Percentiles rank a stretch among this genome's conserved stretches.
Evolutionary conservation across 352 stramenopile genomes (phyloP).

Genomic region (Globisporangium orthogonon): DNA sequence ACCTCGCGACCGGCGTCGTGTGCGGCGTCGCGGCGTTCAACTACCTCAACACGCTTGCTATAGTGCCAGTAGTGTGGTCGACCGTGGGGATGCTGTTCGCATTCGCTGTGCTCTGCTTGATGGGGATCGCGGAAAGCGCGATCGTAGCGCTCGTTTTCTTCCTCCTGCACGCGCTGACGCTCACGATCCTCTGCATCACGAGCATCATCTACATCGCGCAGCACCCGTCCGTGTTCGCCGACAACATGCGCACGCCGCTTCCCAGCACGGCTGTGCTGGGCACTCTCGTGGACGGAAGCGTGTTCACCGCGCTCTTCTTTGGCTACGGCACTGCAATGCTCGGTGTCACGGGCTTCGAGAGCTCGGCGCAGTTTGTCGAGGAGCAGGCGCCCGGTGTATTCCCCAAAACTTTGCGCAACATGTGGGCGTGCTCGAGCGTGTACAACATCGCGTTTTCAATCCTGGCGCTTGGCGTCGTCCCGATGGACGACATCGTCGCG

Average conservation of each 20-base stretch:
- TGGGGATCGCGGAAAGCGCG: conserved; percentile 76
- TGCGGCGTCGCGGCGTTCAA: conserved; percentile 56
- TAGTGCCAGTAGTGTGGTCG: conserved; percentile 33
- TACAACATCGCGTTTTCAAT: conserved; percentile 78
- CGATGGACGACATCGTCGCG: conserved; percentile 46
- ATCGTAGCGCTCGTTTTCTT: conserved; percentile 74
- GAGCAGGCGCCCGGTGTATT: conserved; percentile 77
- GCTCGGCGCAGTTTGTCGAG: conserved; percentile 79
- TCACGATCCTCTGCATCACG: conserved; percentile 42
- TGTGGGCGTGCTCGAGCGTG: conserved; percentile 68
- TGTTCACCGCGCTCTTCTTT: conserved; percentile 41
- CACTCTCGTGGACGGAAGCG: conserved; percentile 14
- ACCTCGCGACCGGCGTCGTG: conserved; percentile 73
- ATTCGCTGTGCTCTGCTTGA: conserved; percentile 65
- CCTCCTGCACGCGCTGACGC: conserved; percentile 52
- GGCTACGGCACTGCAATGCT: conserved; percentile 65
- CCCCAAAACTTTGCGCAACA: conserved; percentile 74
- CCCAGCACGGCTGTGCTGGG: conserved; percentile 29
- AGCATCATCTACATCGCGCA: conserved; percentile 44
- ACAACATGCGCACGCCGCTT: conserved; percentile 46
- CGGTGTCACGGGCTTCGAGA: conserved; percentile 83
- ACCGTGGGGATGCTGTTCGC: conserved; percentile 46
- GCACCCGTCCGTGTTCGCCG: conserved; percentile 41
- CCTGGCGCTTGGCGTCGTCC: conserved; percentile 59
- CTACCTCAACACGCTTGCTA: conserved; percentile 70